Base-by-base conservation (phyloP, 345 rosid species). In the Turnera subulata region DNA sequence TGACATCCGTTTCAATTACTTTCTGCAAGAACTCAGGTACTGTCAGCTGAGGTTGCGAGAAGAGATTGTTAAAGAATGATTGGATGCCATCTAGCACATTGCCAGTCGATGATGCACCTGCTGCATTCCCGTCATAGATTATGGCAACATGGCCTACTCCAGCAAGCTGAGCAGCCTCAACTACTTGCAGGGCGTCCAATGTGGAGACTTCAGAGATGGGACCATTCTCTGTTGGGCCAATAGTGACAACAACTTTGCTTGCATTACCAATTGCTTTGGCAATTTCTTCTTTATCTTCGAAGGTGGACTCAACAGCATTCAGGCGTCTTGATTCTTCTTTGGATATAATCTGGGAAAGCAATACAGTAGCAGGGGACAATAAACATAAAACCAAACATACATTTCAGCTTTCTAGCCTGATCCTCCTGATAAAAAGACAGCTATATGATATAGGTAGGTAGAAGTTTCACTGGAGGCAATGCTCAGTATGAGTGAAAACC, bases 191-290 rank as follows among this genome's bases (percentile, higher is more conserved):
- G 7, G 99, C 97, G 58, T 89, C 97, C 10, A 77, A 55, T 40
- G 85, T 39, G 21, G 94, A 80, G 68, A 89, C 91, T 64, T 26
- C 80, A 0, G 80, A 48, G 18, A 77, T 51, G 8, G 99, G 91
- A 25, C 96, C 97, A 35, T 83, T 79, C 62, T 93, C 99, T 6
- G 69, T 44, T 0, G 85, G 78, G 25, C 97, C 88, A 7, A 93
- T 70, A 0, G 96, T 93, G 56, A 93, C 85, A 7, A 83, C 97
- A 18, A 82, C 91, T 68, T 93, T 93, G 76, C 91, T 78, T 18
- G 97, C 96, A 59, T 93, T 89, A 17, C 99, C 99, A 24, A 93
- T 93, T n/a, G 99, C 96, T 68, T 83, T 93, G 37, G 97, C 97
- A 42, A 89, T 86, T 38, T 89, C 83, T 67, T 93, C 89, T 2